Evolutionary conservation across 2,329 filamentous ascomycete species (phyloP), one percentile per base, ranked within the genome.

Genomic region (Alternaria alternata): DNA sequence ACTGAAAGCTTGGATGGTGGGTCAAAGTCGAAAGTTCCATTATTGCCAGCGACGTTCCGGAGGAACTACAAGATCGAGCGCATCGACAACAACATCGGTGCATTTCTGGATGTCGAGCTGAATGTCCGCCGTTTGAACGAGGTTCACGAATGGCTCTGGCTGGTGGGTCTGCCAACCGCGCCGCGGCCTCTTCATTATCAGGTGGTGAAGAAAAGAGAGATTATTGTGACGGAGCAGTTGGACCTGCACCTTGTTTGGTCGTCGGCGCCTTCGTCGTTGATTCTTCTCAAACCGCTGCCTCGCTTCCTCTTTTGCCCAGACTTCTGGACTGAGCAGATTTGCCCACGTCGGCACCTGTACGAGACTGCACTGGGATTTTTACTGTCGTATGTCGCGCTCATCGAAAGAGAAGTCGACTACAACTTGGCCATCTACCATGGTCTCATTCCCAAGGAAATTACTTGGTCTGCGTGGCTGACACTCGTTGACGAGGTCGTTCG

Each of bases 191-290:
- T 71, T 16, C 68, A 71, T 57, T 66, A 67, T 46, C 67, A 70
- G 22, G 43, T 59, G 16, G 39, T 70, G 12, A 71, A 70, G 54
- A 65, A 65, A 49, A 57, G 68, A 38, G 61, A 68, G 7, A 71
- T 71, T 34, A 57, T 67, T 8, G 49, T 70, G 14, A 58, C 67
- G 8, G 68, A 71, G 22, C 65, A 71, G 44, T 32, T 67, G 7
- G 68, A 71, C 55, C 59, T 71, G 14, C 68, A 71, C 49, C 61
- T 70, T 14, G 57, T 71, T 14, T 71, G 68, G 68, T 63, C 65
- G 1, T 64, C 64, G 1, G 18, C 54, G 12, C 36, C 46, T 18
- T 58, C 59, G 7, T 18, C 57, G 3, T 46, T 55, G 4, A 68
- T 72, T 12, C 66, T 65, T 30, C 62, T 71, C 56, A 72, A 71